Evolutionary conservation across 78 protist species (phyloP), one percentile per base, ranked within the genome.

Genomic region (Dictyostelium purpureum): DNA sequence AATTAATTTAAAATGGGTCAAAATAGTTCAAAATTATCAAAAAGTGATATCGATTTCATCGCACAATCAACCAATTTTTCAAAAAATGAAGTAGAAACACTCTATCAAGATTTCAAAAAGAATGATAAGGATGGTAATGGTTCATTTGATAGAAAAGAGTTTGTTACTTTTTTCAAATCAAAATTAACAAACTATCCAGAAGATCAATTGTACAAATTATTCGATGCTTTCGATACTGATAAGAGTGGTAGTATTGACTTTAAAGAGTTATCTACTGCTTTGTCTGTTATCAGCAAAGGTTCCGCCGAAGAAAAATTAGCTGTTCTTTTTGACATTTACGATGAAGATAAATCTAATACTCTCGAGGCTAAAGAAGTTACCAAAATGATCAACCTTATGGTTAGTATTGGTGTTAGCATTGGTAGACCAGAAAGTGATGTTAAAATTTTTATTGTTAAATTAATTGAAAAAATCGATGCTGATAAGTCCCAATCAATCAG

Each of bases 161-260:
- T 83, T 45, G 47, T 71, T 45, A 11, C 40, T 2, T 83, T 71
- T 35, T 83, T 83, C 19, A 69, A 83, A 33, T 2, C 5, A 33
- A 69, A 49, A 43, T 28, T 83, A 6, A 79, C 90, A 83, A 69
- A 38, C 28, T 83, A 28, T 21, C 79, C 79, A 56, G 24, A 31
- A 16, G 74, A 69, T 14, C 69, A 59, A 2, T 73, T 83, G 31
- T 6, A 38, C 0, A 28, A 52, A 7, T 33, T 83, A 43, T 83
- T 83, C 45, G 74, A 83, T 5, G 80, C 79, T 14, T 83, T 83
- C 31, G 90, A 83, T 73, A 54, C 79, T 18, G 90, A 83, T 43
- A 70, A 73, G 31, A 56, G 75, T 42, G 79, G 79, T 10, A 42
- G 81, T 43, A 54, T 83, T 43, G 79, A 69, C 5, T 83, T 83